Base-by-base conservation (phyloP, 2,329 filamentous ascomycete species). In the Rugonectria rugulosa region DNA sequence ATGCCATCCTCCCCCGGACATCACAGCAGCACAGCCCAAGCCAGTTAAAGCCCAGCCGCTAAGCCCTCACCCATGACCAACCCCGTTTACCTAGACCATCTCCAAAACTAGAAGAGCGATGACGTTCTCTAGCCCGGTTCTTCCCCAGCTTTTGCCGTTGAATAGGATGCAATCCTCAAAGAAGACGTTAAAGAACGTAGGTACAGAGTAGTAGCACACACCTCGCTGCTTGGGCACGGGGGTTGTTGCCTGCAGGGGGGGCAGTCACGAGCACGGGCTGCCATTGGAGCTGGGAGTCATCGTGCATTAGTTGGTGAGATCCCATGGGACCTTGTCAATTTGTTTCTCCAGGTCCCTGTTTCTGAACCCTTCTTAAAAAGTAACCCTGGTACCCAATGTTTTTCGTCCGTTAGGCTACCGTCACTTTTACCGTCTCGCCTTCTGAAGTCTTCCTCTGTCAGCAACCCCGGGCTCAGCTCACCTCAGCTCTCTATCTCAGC, bases 401-500 rank as follows among this genome's bases (percentile, higher is more conserved):
- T n/a, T n/a, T n/a, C n/a, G n/a, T n/a, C n/a, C n/a, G n/a, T n/a
- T n/a, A n/a, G n/a, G n/a, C n/a, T n/a, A n/a, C n/a, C n/a, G n/a
- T n/a, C n/a, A n/a, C n/a, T n/a, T n/a, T n/a, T n/a, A n/a, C n/a
- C n/a, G n/a, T 20, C 21, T 20, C 27, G 27, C 27, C 47, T 17
- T 42, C 32, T 17, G 46, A 23, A 37, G 32, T 29, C 45, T 31
- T 26, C 26, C 8, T n/a, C 14, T 21, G 8, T 3, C 26, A 4
- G 19, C 14, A 17, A 24, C 40, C 29, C 34, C 10, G 32, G 36
- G 24, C 50, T 41, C 31, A 29, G 48, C 50, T 53, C 36, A 46
- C 26, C 48, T 53, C 50, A 53, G 44, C 41, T n/a, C n/a, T n/a
- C n/a, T 40, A 17, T 11, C 42, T 50, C 46, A 49, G 34, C 46